Evolutionary conservation across 768 basidiomycete species (phyloP), one percentile per base, ranked within the genome.

Genomic region (Leccinum obscurum): DNA sequence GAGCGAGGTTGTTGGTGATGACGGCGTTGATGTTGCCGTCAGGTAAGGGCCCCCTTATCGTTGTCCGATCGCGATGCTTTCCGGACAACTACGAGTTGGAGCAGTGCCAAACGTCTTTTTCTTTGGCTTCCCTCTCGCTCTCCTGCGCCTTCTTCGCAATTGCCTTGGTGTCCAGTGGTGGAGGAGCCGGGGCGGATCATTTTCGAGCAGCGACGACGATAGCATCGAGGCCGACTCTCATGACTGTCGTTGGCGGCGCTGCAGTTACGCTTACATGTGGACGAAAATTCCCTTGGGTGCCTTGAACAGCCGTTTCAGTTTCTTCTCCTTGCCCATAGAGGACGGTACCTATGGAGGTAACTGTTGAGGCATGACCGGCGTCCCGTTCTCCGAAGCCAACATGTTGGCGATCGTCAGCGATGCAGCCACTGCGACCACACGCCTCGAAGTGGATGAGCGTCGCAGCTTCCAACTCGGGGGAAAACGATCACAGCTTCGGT

Each of bases 311-410:
- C 90, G 84, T 72, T 85, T 89, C 44, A 80, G 75, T 69, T 85
- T 87, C 77, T 88, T 86, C 70, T 88, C 85, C 76, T 88, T 89
- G 37, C 77, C 71, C 46, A 76, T 63, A 28, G 74, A 67, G 8
- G 71, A 30, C 30, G 30, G 30, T 15, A 77, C 68, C 14, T 76
- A 70, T 1, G 74, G 65, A 2, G 46, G 50, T 34, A 37, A 58
- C 39, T 75, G 75, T 59, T 83, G 80, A 1, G 83, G 81, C 41
- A 79, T 64, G 55, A 86, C 80, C 26, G 81, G 70, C 30, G 84
- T 86, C 57, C 91, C 92, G 65, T 95, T 95, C 76, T 95, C 94
- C 1, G 90, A 90, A 2, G 94, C 94, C 2, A 95, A 92, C 83
- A 96, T 92, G 66, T 89, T 92, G 32, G 92, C 92, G 64, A 94